Evolutionary conservation across 306 rosid species (phyloP), one percentile per base, ranked within the genome.

Genomic region (Vigna mungo): DNA sequence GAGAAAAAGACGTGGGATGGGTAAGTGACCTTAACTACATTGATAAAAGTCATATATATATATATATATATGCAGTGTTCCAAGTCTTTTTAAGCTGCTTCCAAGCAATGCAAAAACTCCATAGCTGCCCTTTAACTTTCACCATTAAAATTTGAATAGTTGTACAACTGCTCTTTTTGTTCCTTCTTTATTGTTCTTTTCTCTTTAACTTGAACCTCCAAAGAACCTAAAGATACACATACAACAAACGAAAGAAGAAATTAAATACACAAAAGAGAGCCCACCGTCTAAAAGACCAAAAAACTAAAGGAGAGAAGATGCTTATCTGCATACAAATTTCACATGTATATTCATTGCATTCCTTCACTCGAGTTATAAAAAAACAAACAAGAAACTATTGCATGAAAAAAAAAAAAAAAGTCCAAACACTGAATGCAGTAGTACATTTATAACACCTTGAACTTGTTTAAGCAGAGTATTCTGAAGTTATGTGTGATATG

Each of bases 181-280:
- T 82, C 71, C 78, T 78, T 82, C 80, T 77, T 77, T 77, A 51
- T 84, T 79, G 87, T 82, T 79, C 86, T 82, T 80, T 83, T 86
- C 86, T 74, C 81, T 80, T 82, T 86, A 86, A 66, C 86, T 77
- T 69, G 62, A 67, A 80, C 75, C 77, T 76, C 13, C 18, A 10
- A 76, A 72, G 82, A 79, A 72, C 80, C 80, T 78, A 80, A 85
- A 76, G 74, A 59, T 68, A 23, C 72, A 21, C 79, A 48, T 16
- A 54, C 20, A 80, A 71, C 72, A 71, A 71, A 83, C n/a, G 34
- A 36, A 84, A 71, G 27, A 63, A 46, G 56, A 72, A 54, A 62
- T 75, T 17, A 49, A 52, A 32, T 30, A 48, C 55, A 43, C 7
- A 32, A 62, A 69, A 69, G 48, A 65, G 49, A 71, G 7, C 54